Evolutionary conservation across 2,329 filamentous ascomycete species (phyloP), one percentile per base, ranked within the genome.

Genomic region (Didymella segeticola): DNA sequence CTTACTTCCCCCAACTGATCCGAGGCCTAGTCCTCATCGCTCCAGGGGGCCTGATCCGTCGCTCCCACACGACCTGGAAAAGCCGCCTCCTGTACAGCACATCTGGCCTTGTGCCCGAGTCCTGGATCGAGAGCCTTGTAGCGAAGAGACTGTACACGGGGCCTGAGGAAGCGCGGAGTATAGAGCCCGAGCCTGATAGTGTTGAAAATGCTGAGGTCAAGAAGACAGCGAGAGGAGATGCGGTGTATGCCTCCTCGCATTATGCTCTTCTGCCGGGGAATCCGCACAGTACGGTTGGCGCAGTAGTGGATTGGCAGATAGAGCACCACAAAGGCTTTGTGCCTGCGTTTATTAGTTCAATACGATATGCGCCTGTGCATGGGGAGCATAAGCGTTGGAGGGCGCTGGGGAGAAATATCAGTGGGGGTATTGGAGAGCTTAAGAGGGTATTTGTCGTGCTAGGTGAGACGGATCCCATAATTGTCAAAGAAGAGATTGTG

Each of bases 1-100:
- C 83, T 1, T 85, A 85, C 67, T 90, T 91, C 66, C 85, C 89
- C 0, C 74, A 83, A 41, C 78, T 93, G 50, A 81, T 96, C 12
- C 81, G 82, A 11, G 84, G 82, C 9, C 79, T 97, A 19, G 80
- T 95, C 10, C 82, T 96, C 5, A 82, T 97, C 34, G 91, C 91
- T 0, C 91, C 93, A 0, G 82, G 87, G 0, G 93, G 93, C 0
- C 79, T 96, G 37, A 84, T 96, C 42, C 82, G 89, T n/a, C 74
- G 77, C 4, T 76, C 78, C 12, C 85, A 89, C 64, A 81, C 91
- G 51, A 82, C 82, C 53, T 82, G 82, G 73, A 79, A 80, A 57
- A 86, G 83, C 64, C 82, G 82, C 47, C 61, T 91, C 17, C 77
- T 91, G 8, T 91, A 91, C 69, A 81, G 80, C 5, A 78, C 78